Percentiles rank a stretch among this genome's conserved stretches.
These are phyloP conservation scores for Botryotinia narcissicola DNA, from an alignment of 2,329 filamentous ascomycete species.

Conservation along the genomic window DNA sequence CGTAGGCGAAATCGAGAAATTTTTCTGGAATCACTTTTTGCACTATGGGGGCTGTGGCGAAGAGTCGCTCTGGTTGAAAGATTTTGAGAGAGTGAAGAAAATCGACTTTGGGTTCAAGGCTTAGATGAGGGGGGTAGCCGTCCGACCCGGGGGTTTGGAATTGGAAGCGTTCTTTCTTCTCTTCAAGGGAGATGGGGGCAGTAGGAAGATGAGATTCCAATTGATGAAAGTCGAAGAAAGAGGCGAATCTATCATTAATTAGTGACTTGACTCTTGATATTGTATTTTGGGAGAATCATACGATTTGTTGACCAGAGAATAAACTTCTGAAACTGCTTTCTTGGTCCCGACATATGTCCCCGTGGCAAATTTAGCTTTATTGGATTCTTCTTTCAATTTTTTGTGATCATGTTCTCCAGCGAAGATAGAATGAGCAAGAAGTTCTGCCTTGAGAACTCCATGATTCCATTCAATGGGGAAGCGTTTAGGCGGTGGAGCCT, in stretches of 20 bases:
- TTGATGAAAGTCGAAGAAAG: slow-evolving; percentile 16
- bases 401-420: background rate
- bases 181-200: background rate
- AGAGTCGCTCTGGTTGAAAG: slow-evolving; percentile 13
- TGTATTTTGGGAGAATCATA: background rate
- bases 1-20: slow-evolving; percentile 14
- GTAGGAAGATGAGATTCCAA: slow-evolving; percentile 9
- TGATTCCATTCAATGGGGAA: slow-evolving; percentile 15
- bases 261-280: background rate
- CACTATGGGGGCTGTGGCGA: slow-evolving; percentile 6
- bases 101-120: slow-evolving; percentile 8
- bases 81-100: slow-evolving; percentile 6
- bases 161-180: slow-evolving; percentile 13
- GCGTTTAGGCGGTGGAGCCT: background rate
- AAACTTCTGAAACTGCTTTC: slow-evolving; percentile 16
- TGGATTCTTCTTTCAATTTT: background rate
- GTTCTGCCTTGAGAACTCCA: slow-evolving; percentile 16
- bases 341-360: slow-evolving; percentile 17
- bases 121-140: slow-evolving; percentile 10
- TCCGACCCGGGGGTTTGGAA: slow-evolving; percentile 16
- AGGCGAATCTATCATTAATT: background rate
- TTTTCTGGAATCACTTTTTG: slow-evolving; percentile 12
- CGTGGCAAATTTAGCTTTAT: background rate
- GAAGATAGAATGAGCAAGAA: slow-evolving; percentile 17
- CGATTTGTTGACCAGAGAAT: slow-evolving; percentile 12